These are phyloP conservation scores for Suillus variegatus DNA, from an alignment of 768 basidiomycete species.

Conservation along the genomic window DNA sequence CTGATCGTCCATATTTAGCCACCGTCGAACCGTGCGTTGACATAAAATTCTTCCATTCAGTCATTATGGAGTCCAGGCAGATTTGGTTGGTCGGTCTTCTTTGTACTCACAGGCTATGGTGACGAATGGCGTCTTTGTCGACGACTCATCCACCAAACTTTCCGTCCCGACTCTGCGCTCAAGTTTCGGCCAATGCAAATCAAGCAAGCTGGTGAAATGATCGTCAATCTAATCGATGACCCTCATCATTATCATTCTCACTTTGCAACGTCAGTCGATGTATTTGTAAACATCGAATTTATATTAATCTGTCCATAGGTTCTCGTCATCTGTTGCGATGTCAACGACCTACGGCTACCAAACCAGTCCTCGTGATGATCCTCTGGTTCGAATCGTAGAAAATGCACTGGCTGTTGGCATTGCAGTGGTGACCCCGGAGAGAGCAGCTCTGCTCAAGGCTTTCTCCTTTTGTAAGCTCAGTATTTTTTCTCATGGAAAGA, in stretches of 20 bases:
- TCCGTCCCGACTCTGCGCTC: conserved; percentile 31
- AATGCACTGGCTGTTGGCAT: background rate
- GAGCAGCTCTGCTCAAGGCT: background rate
- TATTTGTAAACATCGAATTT: conserved; percentile 2
- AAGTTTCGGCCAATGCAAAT: conserved; percentile 27
- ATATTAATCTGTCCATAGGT: conserved; percentile 13
- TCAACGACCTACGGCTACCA: conserved; percentile 4
- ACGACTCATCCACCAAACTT: conserved; percentile 38
- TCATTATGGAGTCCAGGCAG: background rate
- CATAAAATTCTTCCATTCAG: background rate
- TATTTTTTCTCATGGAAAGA: background rate
- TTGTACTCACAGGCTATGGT: background rate
- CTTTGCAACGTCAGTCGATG: conserved; percentile 6
- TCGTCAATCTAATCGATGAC: conserved; percentile 26
- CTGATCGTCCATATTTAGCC: conserved; percentile 9
- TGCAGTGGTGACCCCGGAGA: background rate
- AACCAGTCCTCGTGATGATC: conserved; percentile 5
- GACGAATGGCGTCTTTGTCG: conserved; percentile 29
- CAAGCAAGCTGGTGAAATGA: conserved; percentile 22
- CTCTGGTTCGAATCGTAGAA: conserved; percentile 1
- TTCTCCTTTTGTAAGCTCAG: conserved; percentile 16
- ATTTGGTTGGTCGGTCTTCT: conserved; percentile 6
- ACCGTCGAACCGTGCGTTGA: conserved; percentile 2
- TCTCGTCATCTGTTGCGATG: conserved; percentile 4
- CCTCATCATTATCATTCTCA: conserved; percentile 33